Percentiles rank a stretch among this genome's conserved stretches.
Evolutionary conservation across 805 yeast genomes (phyloP).

Genomic region (Yarrowia divulgata): DNA sequence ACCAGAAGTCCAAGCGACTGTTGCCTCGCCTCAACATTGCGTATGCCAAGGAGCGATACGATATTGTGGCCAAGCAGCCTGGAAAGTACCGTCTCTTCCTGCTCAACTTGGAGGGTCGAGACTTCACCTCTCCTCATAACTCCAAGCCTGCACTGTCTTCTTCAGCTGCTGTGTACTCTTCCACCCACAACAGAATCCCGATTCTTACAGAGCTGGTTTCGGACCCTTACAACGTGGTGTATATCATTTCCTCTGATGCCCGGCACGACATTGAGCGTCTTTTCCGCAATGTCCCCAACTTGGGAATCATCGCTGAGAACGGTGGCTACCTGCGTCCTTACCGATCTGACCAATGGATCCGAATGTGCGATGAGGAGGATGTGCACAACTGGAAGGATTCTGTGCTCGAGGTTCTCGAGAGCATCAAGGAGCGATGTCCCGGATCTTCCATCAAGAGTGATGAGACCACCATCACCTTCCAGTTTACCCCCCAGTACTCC

Average conservation of each 20-base stretch:
- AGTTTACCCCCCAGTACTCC: slow-evolving; percentile 66
- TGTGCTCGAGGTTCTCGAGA: slow-evolving; percentile 61
- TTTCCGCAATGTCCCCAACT: slow-evolving; percentile 68
- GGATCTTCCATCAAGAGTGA: slow-evolving; percentile 75
- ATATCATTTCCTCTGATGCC: slow-evolving; percentile 70
- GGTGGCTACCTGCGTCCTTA: slow-evolving; percentile 73
- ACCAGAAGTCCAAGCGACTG: slow-evolving; percentile 52
- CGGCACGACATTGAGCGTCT: slow-evolving; percentile 69
- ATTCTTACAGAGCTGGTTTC: slow-evolving; percentile 65
- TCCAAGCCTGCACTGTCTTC: slow-evolving; percentile 16
- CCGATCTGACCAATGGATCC: slow-evolving; percentile 42
- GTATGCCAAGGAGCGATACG: slow-evolving; percentile 47
- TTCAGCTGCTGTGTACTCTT: slow-evolving; percentile 53
- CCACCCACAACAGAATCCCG: slow-evolving; percentile 64
- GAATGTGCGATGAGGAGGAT: slow-evolving; percentile 46
- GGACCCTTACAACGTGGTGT: slow-evolving; percentile 70
- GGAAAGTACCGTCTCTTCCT: slow-evolving; percentile 57
- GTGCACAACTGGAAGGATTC: slow-evolving; percentile 62
- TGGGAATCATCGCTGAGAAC: slow-evolving; percentile 89
- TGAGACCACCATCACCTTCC: slow-evolving; percentile 78
- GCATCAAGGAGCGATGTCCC: slow-evolving; percentile 78
- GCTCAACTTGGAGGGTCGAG: slow-evolving; percentile 58
- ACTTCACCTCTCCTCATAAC: slow-evolving; percentile 26
- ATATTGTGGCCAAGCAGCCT: slow-evolving; percentile 47
- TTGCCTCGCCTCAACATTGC: slow-evolving; percentile 49